A percentile compares a stretch with the other conserved stretches of the same genome.
Evolutionary conservation across 75 land plant genomes (phyloP).

Genomic region (Sequoiadendron giganteum): DNA sequence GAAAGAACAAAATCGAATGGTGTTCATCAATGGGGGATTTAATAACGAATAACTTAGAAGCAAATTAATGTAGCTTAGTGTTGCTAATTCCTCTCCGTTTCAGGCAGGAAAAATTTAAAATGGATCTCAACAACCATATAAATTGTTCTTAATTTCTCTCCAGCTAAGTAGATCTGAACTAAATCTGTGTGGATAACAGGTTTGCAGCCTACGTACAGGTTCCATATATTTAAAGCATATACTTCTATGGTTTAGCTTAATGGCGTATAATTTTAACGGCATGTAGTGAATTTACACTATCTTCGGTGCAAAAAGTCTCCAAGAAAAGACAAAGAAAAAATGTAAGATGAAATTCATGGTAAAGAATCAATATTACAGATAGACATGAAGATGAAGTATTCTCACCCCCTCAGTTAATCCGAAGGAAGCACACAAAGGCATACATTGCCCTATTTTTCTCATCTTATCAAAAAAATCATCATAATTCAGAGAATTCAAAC

Average conservation of each 20-base stretch:
- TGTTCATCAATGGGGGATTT: not conserved
- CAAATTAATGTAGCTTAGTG: not conserved
- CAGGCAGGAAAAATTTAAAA: not conserved
- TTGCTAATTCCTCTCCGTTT: not conserved
- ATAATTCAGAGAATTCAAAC: not conserved
- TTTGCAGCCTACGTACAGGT: not conserved
- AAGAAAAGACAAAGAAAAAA: not conserved
- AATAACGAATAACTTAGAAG: not conserved
- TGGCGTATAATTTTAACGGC: not conserved
- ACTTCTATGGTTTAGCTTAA: not conserved
- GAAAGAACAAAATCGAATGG: not conserved
- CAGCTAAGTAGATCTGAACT: not conserved
- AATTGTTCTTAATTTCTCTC: not conserved
- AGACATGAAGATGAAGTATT: not conserved
- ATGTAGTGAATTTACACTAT: not conserved
- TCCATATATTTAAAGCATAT: not conserved
- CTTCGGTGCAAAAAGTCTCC: not conserved
- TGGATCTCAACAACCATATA: not conserved
- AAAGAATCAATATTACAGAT: not conserved
- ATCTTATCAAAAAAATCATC: not conserved
- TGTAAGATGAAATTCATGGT: not conserved
- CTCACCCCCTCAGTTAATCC: constrained; percentile 3
- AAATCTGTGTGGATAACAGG: not conserved
- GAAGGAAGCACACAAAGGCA: constrained; percentile 9
- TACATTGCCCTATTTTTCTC: constrained; percentile 10